phyloP scores from a whole-genome alignment of 1,284 basidiomycete genomes.

The Salmacisia buchloeana region DNA sequence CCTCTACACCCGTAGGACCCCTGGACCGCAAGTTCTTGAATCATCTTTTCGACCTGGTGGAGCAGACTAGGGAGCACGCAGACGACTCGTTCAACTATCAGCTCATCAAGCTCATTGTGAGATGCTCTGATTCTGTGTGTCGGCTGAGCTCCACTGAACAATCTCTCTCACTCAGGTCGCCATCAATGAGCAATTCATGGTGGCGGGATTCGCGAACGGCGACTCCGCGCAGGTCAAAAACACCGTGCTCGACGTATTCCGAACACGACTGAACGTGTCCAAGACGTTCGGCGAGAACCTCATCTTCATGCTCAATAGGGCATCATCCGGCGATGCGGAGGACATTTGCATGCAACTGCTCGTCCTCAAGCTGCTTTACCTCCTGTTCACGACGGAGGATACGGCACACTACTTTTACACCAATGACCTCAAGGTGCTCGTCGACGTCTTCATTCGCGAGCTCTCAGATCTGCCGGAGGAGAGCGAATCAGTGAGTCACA shows the following conservation, averaged over 20 bases:
- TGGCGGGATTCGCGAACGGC: slow-evolving; percentile 54
- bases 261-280: slow-evolving; percentile 71
- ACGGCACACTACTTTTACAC: slow-evolving; percentile 97
- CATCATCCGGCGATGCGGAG: slow-evolving; percentile 59
- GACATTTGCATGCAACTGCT: slow-evolving; percentile 91
- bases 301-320: slow-evolving; percentile 97
- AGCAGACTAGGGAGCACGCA: slow-evolving; percentile 76
- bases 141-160: background rate
- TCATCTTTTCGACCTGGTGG: slow-evolving; percentile 85
- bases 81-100: slow-evolving; percentile 92
- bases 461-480: slow-evolving; percentile 86
- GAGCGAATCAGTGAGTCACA: slow-evolving; percentile 70
- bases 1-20: background rate
- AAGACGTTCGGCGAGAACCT: slow-evolving; percentile 97
- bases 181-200: slow-evolving; percentile 98
- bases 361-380: slow-evolving; percentile 87
- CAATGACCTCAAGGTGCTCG: slow-evolving; percentile 89
- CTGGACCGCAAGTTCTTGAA: slow-evolving; percentile 77
- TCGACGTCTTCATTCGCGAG: slow-evolving; percentile 92
- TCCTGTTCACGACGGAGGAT: slow-evolving; percentile 86
- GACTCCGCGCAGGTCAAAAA: slow-evolving; percentile 54
- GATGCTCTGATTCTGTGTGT: background rate
- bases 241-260: slow-evolving; percentile 74
- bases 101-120: slow-evolving; percentile 81
- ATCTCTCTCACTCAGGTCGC: slow-evolving; percentile 52